A percentile compares a stretch with the other conserved stretches of the same genome.
Evolutionary conservation across 73 alveolate genomes (phyloP).

Genomic region (Tetrahymena thermophila): DNA sequence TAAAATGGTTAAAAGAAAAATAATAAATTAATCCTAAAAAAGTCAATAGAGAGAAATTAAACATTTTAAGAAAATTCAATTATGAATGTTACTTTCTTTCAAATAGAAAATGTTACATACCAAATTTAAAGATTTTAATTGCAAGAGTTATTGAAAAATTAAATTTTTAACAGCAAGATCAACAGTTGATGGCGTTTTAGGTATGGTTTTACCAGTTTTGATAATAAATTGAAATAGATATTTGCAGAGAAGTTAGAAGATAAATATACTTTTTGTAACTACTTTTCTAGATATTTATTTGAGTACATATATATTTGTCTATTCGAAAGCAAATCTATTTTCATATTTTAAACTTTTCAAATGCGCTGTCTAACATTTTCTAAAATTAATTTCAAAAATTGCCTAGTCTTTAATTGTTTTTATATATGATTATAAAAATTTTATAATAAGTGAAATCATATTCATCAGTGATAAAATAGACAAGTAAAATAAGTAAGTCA

Average conservation of each 20-base stretch:
- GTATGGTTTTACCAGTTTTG: neutral
- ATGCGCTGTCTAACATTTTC: neutral
- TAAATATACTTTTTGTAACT: neutral
- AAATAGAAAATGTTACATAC: neutral
- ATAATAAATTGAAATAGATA: neutral
- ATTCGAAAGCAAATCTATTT: neutral
- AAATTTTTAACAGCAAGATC: neutral
- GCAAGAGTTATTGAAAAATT: neutral
- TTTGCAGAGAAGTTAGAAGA: too few relatives aligned
- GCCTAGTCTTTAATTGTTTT: neutral
- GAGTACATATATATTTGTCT: neutral
- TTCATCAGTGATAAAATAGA: neutral
- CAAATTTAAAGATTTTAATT: too few relatives aligned
- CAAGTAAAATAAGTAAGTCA: neutral
- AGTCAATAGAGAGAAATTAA: neutral
- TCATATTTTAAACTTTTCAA: neutral
- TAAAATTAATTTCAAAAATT: too few relatives aligned
- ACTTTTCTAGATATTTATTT: neutral
- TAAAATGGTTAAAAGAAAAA: neutral
- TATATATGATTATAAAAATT: too few relatives aligned
- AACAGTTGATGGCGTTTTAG: neutral
- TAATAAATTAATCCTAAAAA: too few relatives aligned
- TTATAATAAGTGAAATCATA: neutral
- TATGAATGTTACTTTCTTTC: neutral
- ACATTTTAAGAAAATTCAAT: too few relatives aligned